Base-by-base conservation (phyloP, 75 land plant genomes). In the Picea sitchensis region DNA sequence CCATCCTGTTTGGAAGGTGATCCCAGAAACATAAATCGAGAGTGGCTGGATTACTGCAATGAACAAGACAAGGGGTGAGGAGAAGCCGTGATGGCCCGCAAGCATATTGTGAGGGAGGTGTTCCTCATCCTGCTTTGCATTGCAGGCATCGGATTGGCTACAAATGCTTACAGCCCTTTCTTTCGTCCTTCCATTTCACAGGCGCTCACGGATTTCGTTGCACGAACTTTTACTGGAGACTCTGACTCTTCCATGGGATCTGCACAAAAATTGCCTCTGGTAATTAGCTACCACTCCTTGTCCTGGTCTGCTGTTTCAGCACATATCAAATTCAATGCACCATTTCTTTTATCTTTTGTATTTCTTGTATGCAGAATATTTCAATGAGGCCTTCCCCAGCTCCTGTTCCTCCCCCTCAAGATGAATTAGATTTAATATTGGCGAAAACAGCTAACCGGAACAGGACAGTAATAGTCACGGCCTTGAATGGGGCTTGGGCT, bases 401-500 rank as follows among this genome's bases (percentile, higher is more conserved):
- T 23, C 60, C 60, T 59, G 60, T 59, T 59, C 60, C 60, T 14
- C 41, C 5, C 3, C n/a, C 73, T 69, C 15, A 5, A 0, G 73
- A 69, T 38, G 73, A 69, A 69, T 18, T 85, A 72, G 60, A 82
- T 57, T 14, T 68, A 9, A 54, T 82, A 32, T 62, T 85, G 21
- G 72, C 60, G 65, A 64, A 78, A 67, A 79, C 86, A 1, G 57
- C 84, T n/a, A 82, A 82, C 67, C 58, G 80, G 18, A 62, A 85
- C 65, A 85, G 30, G 58, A 87, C 87, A 18, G 58, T 87, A 8
- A 87, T 87, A 12, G 0, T 87, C 13, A 87, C 87, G 8, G 81
- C 88, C 2, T 59, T 85, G 34, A 87, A 87, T 75, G 41, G 61
- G 26, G 88, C 88, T 2, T 87, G 88, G 88, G 88, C 88, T 2